Evolutionary conservation across 768 basidiomycete species (phyloP), one percentile per base, ranked within the genome.

Genomic region (Termitomyces heimii): DNA sequence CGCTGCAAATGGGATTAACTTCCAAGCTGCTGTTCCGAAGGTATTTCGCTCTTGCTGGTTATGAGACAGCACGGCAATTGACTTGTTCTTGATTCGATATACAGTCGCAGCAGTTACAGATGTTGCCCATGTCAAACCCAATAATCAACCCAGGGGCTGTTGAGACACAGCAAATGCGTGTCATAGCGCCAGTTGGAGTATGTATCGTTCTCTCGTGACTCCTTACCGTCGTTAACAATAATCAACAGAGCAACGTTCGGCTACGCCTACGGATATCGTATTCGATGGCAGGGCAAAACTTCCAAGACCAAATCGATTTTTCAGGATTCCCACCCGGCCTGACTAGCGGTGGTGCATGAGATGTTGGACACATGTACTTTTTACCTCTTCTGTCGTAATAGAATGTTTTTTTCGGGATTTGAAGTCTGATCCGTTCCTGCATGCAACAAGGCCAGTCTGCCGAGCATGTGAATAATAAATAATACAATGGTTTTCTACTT

Each of bases 21-120:
- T 99, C 77, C 97, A 98, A 69, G 97, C 94, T 40, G 97, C 96
- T 8, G 96, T 99, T 8, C 96, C 96, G 4, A 96, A 93, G 82
- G 94, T 93, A 59, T 28, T 57, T 55, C 28, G 18, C 43, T 42
- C 46, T 57, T 70, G 54, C 18, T 6, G 22, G n/a, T 32, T 37
- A 22, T 39, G 5, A 24, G 1, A 13, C 26, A 20, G 13, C 13
- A 24, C 16, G 8, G 22, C n/a, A 10, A 2, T 13, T 58, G 45
- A 20, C 9, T n/a, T 12, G 34, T 39, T 48, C 39, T 29, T 37
- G 29, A 18, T 39, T 48, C 32, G 16, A 42, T 56, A 46, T 56
- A 3, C 66, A 98, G 93, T 91, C 94, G 0, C 95, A 97, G 73
- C 94, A 97, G 69, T 71, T 99, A 55, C 95, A 98, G 70, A 99